A percentile compares a stretch with the other conserved stretches of the same genome.
Evolutionary conservation across 169 alveolate species (phyloP).

Genomic region (Cryptosporidium andersoni): DNA sequence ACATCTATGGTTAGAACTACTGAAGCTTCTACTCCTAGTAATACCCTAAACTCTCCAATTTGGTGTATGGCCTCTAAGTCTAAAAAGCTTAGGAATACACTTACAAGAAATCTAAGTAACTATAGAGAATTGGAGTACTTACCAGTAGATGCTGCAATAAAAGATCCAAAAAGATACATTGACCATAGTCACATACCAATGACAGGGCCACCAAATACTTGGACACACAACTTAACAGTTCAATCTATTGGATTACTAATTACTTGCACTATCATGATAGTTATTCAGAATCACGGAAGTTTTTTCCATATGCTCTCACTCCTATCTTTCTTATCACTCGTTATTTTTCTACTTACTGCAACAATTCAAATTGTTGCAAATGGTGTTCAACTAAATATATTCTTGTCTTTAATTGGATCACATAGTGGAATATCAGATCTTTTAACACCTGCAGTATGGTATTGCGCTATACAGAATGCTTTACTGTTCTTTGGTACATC

Average conservation of each 20-base stretch:
- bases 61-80: conserved; percentile 64
- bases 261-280: conserved; percentile 15
- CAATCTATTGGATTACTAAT: conserved; percentile 18
- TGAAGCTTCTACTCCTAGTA: background rate
- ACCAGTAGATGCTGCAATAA: background rate
- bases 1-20: too few relatives aligned
- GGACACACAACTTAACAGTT: conserved; percentile 16
- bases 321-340: conserved; percentile 39
- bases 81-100: conserved; percentile 35
- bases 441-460: conserved; percentile 63
- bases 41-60: background rate
- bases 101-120: conserved; percentile 21
- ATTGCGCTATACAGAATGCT: conserved; percentile 49
- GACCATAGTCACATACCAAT: conserved; percentile 21
- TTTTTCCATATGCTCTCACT: conserved; percentile 19
- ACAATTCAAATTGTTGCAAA: conserved; percentile 58
- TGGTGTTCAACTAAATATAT: conserved; percentile 44
- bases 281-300: conserved; percentile 44
- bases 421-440: conserved; percentile 40
- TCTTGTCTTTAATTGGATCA: conserved; percentile 28
- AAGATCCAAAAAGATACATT: conserved; percentile 1
- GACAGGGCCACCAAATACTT: conserved; percentile 7
- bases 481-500: conserved; percentile 56
- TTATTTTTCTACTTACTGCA: conserved; percentile 36
- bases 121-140: conserved; percentile 18